Conservation (phyloP, 1,284 basidiomycete species). For the Phlebopus sp. region DNA sequence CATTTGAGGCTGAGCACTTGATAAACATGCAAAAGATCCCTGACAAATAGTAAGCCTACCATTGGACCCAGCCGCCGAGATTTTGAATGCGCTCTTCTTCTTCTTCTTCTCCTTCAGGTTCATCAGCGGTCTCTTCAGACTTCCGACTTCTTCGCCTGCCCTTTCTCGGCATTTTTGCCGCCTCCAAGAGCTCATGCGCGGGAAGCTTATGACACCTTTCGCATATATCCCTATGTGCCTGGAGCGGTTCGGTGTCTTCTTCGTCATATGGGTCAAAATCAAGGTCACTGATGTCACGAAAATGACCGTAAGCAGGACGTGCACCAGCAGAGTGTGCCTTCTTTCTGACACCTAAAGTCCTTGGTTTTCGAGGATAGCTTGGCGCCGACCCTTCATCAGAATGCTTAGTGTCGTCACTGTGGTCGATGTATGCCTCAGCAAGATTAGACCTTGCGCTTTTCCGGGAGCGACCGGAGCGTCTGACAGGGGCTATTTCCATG, state of each 20-base stretch:
- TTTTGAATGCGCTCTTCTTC: slow-evolving; percentile 52
- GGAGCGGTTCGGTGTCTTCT: slow-evolving; percentile 51
- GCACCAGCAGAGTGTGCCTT: slow-evolving; percentile 42
- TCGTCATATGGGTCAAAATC: slow-evolving; percentile 57
- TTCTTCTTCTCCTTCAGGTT: slow-evolving; percentile 56
- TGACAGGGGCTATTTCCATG: slow-evolving; percentile 25
- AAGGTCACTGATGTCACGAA: slow-evolving; percentile 57
- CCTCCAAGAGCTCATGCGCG: slow-evolving; percentile 49
- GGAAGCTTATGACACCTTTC: slow-evolving; percentile 68
- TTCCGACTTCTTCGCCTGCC: slow-evolving; percentile 38
- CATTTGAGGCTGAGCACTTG: slow-evolving; percentile 60
- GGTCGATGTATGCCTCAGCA: slow-evolving; percentile 31
- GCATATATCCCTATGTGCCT: slow-evolving; percentile 60
- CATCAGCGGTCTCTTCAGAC: slow-evolving; percentile 40
- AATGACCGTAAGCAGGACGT: slow-evolving; percentile 63
- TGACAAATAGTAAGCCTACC: slow-evolving; percentile 43
- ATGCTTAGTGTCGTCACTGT: slow-evolving; percentile 33
- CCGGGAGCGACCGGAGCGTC: slow-evolving; percentile 38
- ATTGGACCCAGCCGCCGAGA: slow-evolving; percentile 84
- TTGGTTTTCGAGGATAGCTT: slow-evolving; percentile 25
- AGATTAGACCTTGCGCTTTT: slow-evolving; percentile 37
- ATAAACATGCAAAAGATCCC: slow-evolving; percentile 4
- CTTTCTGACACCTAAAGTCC: slow-evolving; percentile 14
- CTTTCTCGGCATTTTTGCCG: slow-evolving; percentile 43
- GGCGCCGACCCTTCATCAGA: slow-evolving; percentile 28